A percentile compares a stretch with the other conserved stretches of the same genome.
Evolutionary conservation across 208 protist species (phyloP).

Genomic region (Vickermania ingenoplastis): DNA sequence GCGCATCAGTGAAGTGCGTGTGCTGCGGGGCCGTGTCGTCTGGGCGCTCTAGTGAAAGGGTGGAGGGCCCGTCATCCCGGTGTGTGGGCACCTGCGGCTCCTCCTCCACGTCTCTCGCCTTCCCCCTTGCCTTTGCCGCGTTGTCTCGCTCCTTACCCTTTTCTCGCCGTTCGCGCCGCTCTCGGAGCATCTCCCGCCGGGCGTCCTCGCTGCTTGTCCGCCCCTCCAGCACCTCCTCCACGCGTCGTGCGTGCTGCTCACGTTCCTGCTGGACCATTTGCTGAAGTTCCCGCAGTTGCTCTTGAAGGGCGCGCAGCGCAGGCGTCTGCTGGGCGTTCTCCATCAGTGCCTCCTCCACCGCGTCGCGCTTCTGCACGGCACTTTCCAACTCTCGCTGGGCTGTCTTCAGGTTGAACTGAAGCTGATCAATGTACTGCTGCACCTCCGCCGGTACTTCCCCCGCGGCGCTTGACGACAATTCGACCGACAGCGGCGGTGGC

Average conservation of each 20-base stretch:
- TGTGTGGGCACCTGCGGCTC: not conserved
- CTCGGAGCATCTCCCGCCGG: too few relatives aligned
- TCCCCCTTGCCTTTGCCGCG: too few relatives aligned
- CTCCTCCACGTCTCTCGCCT: not conserved
- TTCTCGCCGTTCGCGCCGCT: too few relatives aligned
- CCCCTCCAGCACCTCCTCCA: not conserved
- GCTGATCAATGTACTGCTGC: not conserved
- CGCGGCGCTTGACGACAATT: too few relatives aligned
- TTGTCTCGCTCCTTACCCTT: too few relatives aligned
- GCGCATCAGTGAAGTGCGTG: too few relatives aligned
- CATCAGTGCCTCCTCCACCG: not conserved
- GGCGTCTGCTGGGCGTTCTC: not conserved
- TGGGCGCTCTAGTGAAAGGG: too few relatives aligned
- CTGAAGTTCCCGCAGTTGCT: not conserved
- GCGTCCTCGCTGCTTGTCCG: too few relatives aligned
- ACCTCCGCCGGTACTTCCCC: not conserved
- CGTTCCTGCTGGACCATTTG: not conserved
- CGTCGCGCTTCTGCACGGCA: not conserved
- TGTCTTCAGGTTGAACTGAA: not conserved
- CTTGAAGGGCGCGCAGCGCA: not conserved
- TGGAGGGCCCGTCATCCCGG: too few relatives aligned
- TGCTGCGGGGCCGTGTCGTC: too few relatives aligned
- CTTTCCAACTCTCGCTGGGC: not conserved
- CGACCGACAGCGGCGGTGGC: too few relatives aligned
- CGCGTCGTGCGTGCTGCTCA: not conserved